A percentile compares a stretch with the other conserved stretches of the same genome.
Conservation (phyloP, 176 grass and related monocot genomes). For the Zea luxurians region DNA sequence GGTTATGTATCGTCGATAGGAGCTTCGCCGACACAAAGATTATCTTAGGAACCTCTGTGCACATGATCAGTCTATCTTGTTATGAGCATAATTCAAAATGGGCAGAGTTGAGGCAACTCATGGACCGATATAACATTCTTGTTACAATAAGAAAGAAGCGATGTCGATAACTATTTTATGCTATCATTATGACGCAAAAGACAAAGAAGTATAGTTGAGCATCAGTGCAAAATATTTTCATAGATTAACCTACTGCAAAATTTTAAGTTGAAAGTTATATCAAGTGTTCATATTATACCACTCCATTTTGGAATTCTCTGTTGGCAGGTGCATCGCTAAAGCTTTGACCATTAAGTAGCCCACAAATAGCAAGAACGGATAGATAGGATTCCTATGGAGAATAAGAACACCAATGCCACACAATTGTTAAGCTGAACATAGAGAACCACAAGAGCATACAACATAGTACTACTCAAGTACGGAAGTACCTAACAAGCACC, state of each 20-base stretch:
- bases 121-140: neutral
- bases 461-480: neutral
- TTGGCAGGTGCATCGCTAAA: conserved; percentile 63
- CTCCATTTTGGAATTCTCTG: conserved; percentile 74
- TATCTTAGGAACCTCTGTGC: conserved; percentile 61
- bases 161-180: neutral
- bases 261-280: neutral
- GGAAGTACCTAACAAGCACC: conserved; percentile 45
- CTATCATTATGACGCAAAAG: too few species aligned
- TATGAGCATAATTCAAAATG: neutral
- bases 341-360: conserved; percentile 68
- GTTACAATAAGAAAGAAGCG: neutral
- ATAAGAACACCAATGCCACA: conserved; percentile 33
- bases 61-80: conserved; percentile 13
- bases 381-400: conserved; percentile 79
- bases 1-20: conserved; percentile 62
- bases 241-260: too few species aligned
- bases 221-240: too few species aligned
- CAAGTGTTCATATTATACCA: conserved; percentile 56
- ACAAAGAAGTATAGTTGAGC: too few species aligned
- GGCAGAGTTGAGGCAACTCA: neutral
- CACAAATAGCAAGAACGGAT: conserved; percentile 74
- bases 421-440: neutral
- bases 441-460: neutral
- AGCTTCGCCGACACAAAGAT: conserved; percentile 67